Evolutionary conservation across 768 basidiomycete genomes (phyloP).

Genomic region (Russula virescens): DNA sequence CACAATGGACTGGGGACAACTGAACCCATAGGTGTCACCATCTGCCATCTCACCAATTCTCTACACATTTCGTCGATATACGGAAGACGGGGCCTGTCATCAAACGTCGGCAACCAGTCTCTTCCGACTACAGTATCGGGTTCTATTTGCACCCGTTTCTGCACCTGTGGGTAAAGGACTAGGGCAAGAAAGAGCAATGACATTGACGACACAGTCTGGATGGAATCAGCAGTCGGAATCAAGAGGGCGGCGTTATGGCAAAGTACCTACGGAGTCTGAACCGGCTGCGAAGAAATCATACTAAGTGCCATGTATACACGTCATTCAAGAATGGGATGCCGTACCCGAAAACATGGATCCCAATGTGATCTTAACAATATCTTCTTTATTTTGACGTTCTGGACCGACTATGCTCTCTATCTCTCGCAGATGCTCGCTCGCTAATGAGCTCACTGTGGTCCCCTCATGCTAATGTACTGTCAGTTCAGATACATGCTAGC

Average conservation of each 20-base stretch:
- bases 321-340: background rate
- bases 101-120: slow-evolving; percentile 28
- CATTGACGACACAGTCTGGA: slow-evolving; percentile 22
- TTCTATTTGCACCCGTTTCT: slow-evolving; percentile 27
- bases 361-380: too few relatives aligned
- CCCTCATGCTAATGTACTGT: too few relatives aligned
- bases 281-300: slow-evolving; percentile 16
- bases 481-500: too few relatives aligned
- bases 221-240: background rate
- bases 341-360: background rate
- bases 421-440: too few relatives aligned
- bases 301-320: background rate
- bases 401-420: too few relatives aligned
- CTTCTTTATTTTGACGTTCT: too few relatives aligned
- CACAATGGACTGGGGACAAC: background rate
- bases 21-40: slow-evolving; percentile 13
- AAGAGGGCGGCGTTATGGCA: background rate
- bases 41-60: slow-evolving; percentile 28
- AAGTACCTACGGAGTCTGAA: slow-evolving; percentile 25
- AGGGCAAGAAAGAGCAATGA: slow-evolving; percentile 28
- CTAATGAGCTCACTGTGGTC: too few relatives aligned
- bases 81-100: slow-evolving; percentile 27
- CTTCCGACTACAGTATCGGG: slow-evolving; percentile 27
- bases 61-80: slow-evolving; percentile 28
- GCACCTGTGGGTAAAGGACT: slow-evolving; percentile 28